Conservation (phyloP, 2,329 filamentous ascomycete genomes). For the Stagonosporopsis vannaccii region DNA sequence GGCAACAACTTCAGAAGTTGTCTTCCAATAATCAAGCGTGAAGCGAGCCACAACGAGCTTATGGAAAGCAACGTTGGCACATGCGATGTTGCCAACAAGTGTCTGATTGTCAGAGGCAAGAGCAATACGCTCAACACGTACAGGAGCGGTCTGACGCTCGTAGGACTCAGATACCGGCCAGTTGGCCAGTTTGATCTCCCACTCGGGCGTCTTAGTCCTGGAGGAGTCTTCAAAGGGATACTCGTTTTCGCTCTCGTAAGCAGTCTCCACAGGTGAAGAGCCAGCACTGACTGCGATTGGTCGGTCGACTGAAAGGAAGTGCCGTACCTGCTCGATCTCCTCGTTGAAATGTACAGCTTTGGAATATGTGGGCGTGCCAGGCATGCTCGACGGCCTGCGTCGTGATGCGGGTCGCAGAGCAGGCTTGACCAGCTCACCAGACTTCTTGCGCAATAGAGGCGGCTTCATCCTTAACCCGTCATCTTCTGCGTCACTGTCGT, state of each 20-base stretch:
- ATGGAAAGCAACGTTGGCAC: conserved; percentile 87
- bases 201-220: conserved; percentile 67
- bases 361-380: conserved; percentile 91
- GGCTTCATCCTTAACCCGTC: conserved; percentile 72
- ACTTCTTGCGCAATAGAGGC: conserved; percentile 97
- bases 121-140: conserved; percentile 86
- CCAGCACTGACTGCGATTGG: conserved; percentile 96
- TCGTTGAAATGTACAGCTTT: conserved; percentile 99
- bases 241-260: conserved; percentile 84
- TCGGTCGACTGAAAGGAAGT: conserved; percentile 92
- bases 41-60: conserved; percentile 92
- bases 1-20: conserved; percentile 90
- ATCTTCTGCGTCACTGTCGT: conserved; percentile 64
- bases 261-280: conserved; percentile 85
- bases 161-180: conserved; percentile 72
- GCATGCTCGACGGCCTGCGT: conserved; percentile 92
- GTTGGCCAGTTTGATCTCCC: conserved; percentile 86
- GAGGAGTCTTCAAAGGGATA: conserved; percentile 77
- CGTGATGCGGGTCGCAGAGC: conserved; percentile 82
- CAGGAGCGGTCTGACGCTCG: conserved; percentile 69
- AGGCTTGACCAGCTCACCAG: conserved; percentile 92
- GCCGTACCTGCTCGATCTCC: conserved; percentile 92
- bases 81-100: conserved; percentile 81
- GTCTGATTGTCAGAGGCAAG: conserved; percentile 87
- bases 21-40: conserved; percentile 98